phyloP scores from a whole-genome alignment of 73 alveolate species.

The Symbiodinium natans region DNA sequence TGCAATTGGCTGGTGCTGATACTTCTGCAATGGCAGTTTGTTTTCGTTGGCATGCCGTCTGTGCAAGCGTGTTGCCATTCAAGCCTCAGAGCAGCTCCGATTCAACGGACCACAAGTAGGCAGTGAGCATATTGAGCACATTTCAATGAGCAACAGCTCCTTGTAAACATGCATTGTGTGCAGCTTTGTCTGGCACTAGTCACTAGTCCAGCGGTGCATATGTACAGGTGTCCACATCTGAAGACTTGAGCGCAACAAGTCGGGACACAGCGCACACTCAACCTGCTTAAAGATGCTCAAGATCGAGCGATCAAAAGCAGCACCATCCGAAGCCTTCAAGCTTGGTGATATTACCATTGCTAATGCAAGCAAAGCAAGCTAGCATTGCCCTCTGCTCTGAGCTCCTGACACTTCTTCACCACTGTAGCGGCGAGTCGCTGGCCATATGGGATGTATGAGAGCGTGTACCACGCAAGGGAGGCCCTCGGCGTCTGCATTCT shows the following conservation, averaged over 20 bases:
- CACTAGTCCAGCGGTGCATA: not conserved
- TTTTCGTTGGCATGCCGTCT: too few relatives aligned
- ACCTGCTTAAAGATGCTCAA: not conserved
- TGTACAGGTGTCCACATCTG: not conserved
- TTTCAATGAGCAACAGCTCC: not conserved
- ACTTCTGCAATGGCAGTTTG: too few relatives aligned
- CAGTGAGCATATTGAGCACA: not conserved
- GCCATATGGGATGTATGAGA: constrained; percentile 88
- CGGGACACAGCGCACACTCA: not conserved
- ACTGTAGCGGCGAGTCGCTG: constrained; percentile 49
- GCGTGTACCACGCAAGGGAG: constrained; percentile 85
- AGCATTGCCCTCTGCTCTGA: not conserved
- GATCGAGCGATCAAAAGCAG: not conserved
- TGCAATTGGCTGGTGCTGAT: too few relatives aligned
- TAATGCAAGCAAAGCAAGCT: too few relatives aligned
- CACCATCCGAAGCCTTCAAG: not conserved
- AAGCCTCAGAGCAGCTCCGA: too few relatives aligned
- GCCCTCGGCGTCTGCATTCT: not conserved
- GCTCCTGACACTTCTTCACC: constrained; percentile 31
- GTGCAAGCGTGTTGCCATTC: too few relatives aligned
- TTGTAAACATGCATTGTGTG: not conserved
- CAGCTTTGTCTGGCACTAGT: not conserved
- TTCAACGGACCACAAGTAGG: not conserved
- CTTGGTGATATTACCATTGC: too few relatives aligned
- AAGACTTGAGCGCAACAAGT: not conserved